Evolutionary conservation across 768 basidiomycete species (phyloP).

Genomic region (Rhodotorula diobovata): DNA sequence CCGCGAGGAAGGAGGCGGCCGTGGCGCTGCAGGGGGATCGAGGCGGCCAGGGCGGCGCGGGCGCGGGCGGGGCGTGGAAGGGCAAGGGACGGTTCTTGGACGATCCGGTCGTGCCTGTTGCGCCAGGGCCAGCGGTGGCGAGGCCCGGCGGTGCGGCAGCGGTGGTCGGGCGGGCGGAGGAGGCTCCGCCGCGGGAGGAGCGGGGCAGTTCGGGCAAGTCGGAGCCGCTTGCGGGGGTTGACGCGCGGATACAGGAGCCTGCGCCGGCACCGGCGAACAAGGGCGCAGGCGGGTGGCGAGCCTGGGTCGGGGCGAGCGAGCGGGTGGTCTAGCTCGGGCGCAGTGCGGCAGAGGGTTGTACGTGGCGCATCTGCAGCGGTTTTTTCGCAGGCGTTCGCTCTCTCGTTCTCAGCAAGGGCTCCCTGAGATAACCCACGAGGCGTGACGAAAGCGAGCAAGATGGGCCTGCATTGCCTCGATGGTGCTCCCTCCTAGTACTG

Average conservation of each 20-base stretch:
- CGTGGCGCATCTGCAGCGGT: neutral
- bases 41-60: too few species aligned
- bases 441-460: too few species aligned
- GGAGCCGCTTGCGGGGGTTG: neutral
- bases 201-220: neutral
- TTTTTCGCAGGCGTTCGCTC: neutral
- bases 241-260: neutral
- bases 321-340: slow-evolving; percentile 1
- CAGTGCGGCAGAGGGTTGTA: neutral
- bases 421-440: neutral
- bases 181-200: neutral
- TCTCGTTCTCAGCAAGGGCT: neutral
- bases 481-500: neutral
- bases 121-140: neutral
- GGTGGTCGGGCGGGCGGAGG: neutral
- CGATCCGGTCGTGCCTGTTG: neutral
- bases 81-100: slow-evolving; percentile 13
- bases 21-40: slow-evolving; percentile 4
- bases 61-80: slow-evolving; percentile 6
- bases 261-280: neutral
- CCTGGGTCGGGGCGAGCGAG: neutral
- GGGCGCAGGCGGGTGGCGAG: neutral
- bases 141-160: neutral
- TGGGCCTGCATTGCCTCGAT: neutral
- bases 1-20: slow-evolving; percentile 3